phyloP scores from a whole-genome alignment of 192 early-diverging fungal genomes.

The Podila epicladia region DNA sequence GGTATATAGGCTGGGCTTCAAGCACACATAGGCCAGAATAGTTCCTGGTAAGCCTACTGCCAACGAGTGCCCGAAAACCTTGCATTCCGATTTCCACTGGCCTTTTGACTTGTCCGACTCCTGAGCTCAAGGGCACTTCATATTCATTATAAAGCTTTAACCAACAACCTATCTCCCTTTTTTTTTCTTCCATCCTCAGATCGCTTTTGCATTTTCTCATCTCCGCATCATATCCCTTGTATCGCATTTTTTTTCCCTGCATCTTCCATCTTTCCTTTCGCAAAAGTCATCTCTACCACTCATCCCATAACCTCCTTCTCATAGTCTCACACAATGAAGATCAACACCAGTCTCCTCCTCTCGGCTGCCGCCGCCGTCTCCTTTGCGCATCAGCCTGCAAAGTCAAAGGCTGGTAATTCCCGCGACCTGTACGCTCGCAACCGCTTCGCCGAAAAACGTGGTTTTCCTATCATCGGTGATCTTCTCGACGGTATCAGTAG shows the following conservation, averaged over 20 bases:
- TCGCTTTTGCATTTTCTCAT: not conserved
- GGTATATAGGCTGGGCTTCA: too few species aligned
- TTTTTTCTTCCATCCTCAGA: not conserved
- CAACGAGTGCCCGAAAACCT: too few species aligned
- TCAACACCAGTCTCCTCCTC: not conserved
- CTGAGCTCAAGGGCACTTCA: too few species aligned
- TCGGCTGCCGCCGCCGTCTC: constrained; percentile 2
- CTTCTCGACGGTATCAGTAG: not conserved
- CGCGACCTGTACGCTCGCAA: constrained; percentile 1
- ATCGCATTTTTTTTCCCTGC: not conserved
- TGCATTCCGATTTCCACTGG: too few species aligned
- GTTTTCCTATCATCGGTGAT: not conserved
- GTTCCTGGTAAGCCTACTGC: too few species aligned
- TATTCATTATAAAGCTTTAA: too few species aligned
- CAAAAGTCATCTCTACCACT: not conserved
- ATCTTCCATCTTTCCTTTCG: not conserved
- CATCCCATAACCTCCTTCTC: not conserved
- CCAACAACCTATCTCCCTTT: too few species aligned
- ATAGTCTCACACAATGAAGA: not conserved
- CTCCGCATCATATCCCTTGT: not conserved
- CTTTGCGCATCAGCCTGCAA: not conserved
- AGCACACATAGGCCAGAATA: too few species aligned
- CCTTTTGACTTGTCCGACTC: too few species aligned
- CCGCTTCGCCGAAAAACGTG: constrained; percentile 8
- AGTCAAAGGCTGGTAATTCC: not conserved